Evolutionary conservation across 768 basidiomycete species (phyloP), one percentile per base, ranked within the genome.

Genomic region (Collybia sp.): DNA sequence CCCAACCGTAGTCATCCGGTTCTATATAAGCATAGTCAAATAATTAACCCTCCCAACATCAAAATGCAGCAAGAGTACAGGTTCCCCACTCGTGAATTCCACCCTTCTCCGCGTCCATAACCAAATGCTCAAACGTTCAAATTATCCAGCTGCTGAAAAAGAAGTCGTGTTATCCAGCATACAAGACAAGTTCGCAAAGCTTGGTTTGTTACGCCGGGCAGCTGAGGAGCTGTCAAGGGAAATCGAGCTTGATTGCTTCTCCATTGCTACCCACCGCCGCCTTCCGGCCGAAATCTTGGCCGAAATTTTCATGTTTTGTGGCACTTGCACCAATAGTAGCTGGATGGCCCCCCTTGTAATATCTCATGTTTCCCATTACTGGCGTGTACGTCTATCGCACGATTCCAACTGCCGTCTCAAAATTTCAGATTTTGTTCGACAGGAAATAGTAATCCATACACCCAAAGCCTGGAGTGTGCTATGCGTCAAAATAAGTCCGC

Each of bases 291-390:
- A 50, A 32, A 33, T 50, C 12, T 40, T 50, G 8, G 45, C 45
- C 10, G 49, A 50, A 39, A 43, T 50, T 12, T 50, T 47, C 20
- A 18, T 13, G 16, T 39, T 45, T n/a, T 40, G 41, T 16, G 49
- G 34, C 2, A 30, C 35, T 33, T 31, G 31, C 12, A 18, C 40
- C 12, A 18, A 40, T 25, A 42, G 40, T 11, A 19, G 30, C 15
- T 50, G 49, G 49, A 25, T 50, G 25, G 49, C 49, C 5, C 45
- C 45, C 11, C 17, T 47, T 20, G 30, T 50, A 6, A 43, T 50
- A 30, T 50, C 48, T 20, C 48, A 50, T 20, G 48, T 50, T 12
- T 50, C 48, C 20, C 25, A 41, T 19, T 40, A 45, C 20, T 50
- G 48, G 48, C 44, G 48, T n/a, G 48, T 50, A 35, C 12, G 48